phyloP scores from a whole-genome alignment of 2,329 filamentous ascomycete species.

The Rhytidhysteron rufulum region DNA sequence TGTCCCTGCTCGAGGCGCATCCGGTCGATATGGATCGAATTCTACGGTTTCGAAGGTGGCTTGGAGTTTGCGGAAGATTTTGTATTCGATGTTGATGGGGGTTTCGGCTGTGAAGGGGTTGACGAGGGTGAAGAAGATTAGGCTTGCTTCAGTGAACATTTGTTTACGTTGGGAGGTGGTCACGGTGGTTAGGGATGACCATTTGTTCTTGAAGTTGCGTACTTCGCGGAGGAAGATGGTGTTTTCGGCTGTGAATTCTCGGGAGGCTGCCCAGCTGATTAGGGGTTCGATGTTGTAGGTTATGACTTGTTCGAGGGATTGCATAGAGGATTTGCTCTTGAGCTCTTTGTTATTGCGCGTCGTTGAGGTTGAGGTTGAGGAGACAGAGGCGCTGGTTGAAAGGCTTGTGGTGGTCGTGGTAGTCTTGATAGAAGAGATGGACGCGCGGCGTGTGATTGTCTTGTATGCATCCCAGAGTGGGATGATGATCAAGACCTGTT shows the following conservation, averaged over 20 bases:
- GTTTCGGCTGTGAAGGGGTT: constrained; percentile 35
- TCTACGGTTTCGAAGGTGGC: constrained; percentile 27
- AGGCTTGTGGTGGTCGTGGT: constrained; percentile 21
- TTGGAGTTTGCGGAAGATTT: constrained; percentile 34
- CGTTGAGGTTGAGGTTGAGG: no score
- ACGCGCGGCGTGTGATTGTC: background rate
- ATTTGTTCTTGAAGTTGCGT: constrained; percentile 34
- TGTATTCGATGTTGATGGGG: constrained; percentile 38
- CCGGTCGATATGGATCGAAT: constrained; percentile 32
- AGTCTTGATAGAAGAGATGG: constrained; percentile 4
- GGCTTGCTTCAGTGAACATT: constrained; percentile 34
- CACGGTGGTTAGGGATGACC: constrained; percentile 20
- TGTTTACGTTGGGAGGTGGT: constrained; percentile 30
- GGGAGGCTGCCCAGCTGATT: constrained; percentile 32
- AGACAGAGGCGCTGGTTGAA: constrained; percentile 15
- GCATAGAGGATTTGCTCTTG: constrained; percentile 33
- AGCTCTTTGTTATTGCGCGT: constrained; percentile 19
- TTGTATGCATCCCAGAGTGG: constrained; percentile 28
- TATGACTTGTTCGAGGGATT: constrained; percentile 32
- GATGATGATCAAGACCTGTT: constrained; percentile 35
- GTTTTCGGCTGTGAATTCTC: constrained; percentile 36
- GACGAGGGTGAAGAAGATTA: constrained; percentile 36
- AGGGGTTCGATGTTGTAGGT: constrained; percentile 32
- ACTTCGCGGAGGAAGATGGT: constrained; percentile 37
- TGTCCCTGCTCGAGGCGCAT: constrained; percentile 19